A percentile compares a stretch with the other conserved stretches of the same genome.
phyloP scores from a whole-genome alignment of 768 basidiomycete species.

The Rubroboletus pulcherrimus region DNA sequence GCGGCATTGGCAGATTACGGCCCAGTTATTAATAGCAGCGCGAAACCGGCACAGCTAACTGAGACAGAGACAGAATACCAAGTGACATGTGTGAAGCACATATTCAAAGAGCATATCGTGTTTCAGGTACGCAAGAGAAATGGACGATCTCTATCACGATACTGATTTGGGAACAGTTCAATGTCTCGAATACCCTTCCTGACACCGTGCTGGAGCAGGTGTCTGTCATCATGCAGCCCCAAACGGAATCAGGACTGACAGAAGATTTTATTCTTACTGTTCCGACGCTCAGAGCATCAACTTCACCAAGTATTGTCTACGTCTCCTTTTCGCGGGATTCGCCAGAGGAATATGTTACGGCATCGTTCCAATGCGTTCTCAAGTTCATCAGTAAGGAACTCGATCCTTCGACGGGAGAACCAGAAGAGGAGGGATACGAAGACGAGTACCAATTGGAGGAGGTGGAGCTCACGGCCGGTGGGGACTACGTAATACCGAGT shows the following conservation, averaged over 20 bases:
- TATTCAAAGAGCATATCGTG: constrained; percentile 92
- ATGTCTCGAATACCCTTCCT: constrained; percentile 93
- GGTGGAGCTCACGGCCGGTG: constrained; percentile 85
- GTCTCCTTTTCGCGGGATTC: constrained; percentile 87
- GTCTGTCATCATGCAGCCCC: constrained; percentile 87
- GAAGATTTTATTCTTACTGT: constrained; percentile 95
- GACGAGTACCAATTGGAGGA: constrained; percentile 99
- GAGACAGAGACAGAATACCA: constrained; percentile 99
- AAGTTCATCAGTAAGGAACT: constrained; percentile 97
- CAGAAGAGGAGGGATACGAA: constrained; percentile 98
- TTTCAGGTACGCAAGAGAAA: constrained; percentile 71
- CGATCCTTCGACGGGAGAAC: constrained; percentile 91
- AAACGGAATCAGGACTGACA: constrained; percentile 67
- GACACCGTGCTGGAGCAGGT: constrained; percentile 95
- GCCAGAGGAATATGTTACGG: constrained; percentile 73
- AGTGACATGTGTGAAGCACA: constrained; percentile 93
- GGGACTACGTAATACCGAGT: constrained; percentile 94
- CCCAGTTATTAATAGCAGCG: constrained; percentile 79
- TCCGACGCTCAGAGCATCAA: constrained; percentile 60
- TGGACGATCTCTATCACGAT: neutral
- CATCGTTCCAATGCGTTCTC: constrained; percentile 86
- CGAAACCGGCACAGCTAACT: constrained; percentile 77
- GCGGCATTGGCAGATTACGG: constrained; percentile 87
- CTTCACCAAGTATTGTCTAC: constrained; percentile 83
- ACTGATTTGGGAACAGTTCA: constrained; percentile 60